Evolutionary conservation across 192 early-diverging fungal genomes (phyloP).

Genomic region (Glomus cerebriforme): DNA sequence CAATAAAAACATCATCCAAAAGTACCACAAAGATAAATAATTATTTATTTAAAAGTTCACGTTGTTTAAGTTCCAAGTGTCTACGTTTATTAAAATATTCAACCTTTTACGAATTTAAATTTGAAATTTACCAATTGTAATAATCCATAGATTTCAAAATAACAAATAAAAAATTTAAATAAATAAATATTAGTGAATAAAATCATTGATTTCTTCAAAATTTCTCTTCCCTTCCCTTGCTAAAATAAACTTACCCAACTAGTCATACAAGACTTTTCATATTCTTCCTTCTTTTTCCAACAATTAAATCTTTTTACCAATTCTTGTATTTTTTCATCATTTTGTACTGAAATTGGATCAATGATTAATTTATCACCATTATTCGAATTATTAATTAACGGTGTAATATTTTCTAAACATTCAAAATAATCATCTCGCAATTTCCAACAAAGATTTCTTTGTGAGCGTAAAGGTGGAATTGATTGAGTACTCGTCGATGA

Average conservation of each 20-base stretch:
- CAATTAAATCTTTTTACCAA: constrained; percentile 1
- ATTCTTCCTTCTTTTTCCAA: background rate
- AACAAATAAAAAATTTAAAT: background rate
- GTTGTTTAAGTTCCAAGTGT: background rate
- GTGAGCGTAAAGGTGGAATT: background rate
- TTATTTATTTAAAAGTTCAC: background rate
- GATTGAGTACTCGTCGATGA: background rate
- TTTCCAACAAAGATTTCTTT: background rate
- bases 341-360: background rate
- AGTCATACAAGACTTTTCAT: constrained; percentile 4
- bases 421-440: constrained; percentile 7
- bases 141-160: background rate
- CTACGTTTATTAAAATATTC: constrained; percentile 10
- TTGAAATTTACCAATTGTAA: background rate
- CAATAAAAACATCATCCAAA: no score
- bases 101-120: background rate
- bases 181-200: background rate
- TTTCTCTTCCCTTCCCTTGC: no score
- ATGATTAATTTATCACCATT: background rate
- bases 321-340: background rate
- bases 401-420: background rate
- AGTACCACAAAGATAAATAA: no score
- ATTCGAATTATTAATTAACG: background rate
- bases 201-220: background rate
- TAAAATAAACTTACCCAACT: background rate